Evolutionary conservation across 495 filamentous ascomycete genomes (phyloP).

Genomic region (Aspergillus sclerotioniger): DNA sequence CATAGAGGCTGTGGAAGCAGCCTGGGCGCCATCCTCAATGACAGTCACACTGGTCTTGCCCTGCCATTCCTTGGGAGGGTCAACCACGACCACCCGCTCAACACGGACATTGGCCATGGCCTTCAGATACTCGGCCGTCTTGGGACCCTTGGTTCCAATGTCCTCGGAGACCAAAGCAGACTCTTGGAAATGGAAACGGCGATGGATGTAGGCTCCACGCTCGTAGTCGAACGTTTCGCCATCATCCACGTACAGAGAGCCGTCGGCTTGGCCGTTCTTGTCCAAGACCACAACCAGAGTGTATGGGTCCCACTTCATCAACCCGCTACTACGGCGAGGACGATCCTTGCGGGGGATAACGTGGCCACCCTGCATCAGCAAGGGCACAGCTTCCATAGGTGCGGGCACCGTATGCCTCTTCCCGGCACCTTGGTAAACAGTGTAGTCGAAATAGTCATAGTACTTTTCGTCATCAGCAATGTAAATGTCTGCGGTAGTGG

Average conservation of each 20-base stretch:
- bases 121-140: constrained; percentile 72
- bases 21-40: constrained; percentile 64
- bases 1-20: constrained; percentile 52
- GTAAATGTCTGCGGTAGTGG: constrained; percentile 74
- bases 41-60: constrained; percentile 65
- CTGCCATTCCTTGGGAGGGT: constrained; percentile 71
- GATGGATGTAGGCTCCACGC: constrained; percentile 81
- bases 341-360: constrained; percentile 87
- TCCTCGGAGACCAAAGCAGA: constrained; percentile 52
- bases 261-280: constrained; percentile 69
- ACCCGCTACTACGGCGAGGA: constrained; percentile 74
- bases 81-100: constrained; percentile 79
- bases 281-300: constrained; percentile 80
- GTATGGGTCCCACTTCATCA: constrained; percentile 94
- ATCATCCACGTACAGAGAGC: constrained; percentile 87
- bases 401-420: constrained; percentile 66
- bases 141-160: constrained; percentile 50
- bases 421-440: constrained; percentile 65
- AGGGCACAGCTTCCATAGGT: constrained; percentile 78
- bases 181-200: constrained; percentile 63
- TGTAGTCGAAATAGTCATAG: constrained; percentile 91
- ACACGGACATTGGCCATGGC: constrained; percentile 72
- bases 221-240: constrained; percentile 90
- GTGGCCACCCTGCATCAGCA: constrained; percentile 90
- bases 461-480: constrained; percentile 83